Percentiles rank a stretch among this genome's conserved stretches.
These are phyloP conservation scores for Neurospora sp. DNA, from an alignment of 495 filamentous ascomycete species.

Conservation along the genomic window DNA sequence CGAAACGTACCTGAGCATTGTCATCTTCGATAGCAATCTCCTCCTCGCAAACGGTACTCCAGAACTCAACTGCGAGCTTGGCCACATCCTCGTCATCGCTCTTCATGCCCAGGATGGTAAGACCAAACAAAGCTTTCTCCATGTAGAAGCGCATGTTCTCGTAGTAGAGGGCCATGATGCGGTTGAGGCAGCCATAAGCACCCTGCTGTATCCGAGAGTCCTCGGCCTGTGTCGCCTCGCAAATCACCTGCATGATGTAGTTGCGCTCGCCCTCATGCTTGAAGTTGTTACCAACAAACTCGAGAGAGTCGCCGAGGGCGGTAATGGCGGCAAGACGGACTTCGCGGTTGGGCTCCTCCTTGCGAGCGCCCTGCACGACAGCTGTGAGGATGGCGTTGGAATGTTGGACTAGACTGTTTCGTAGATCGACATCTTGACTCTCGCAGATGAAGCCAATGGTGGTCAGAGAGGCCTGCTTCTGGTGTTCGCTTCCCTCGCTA, in stretches of 20 bases:
- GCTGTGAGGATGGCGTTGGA: slow-evolving; percentile 97
- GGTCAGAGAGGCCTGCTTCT: slow-evolving; percentile 89
- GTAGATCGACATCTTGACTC: slow-evolving; percentile 77
- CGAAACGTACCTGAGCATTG: slow-evolving; percentile 64
- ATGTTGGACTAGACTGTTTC: slow-evolving; percentile 69
- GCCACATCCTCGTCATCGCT: slow-evolving; percentile 94
- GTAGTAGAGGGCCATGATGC: slow-evolving; percentile 97
- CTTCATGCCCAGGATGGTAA: slow-evolving; percentile 99
- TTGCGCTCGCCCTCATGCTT: slow-evolving; percentile 98
- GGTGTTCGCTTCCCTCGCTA: slow-evolving; percentile 67
- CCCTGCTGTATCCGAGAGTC: slow-evolving; percentile 88
- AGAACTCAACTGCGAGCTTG: slow-evolving; percentile 97
- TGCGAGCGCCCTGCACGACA: slow-evolving; percentile 92
- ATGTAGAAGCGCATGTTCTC: slow-evolving; percentile 99
- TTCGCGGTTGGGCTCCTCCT: slow-evolving; percentile 84
- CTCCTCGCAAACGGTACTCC: slow-evolving; percentile 99
- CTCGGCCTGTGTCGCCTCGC: slow-evolving; percentile 88
- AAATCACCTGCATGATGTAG: slow-evolving; percentile 99
- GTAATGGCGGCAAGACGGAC: slow-evolving; percentile 87
- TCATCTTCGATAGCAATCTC: slow-evolving; percentile 96
- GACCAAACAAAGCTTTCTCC: slow-evolving; percentile 97
- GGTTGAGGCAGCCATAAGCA: slow-evolving; percentile 92
- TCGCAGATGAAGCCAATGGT: slow-evolving; percentile 98
- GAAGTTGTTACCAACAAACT: slow-evolving; percentile 96
- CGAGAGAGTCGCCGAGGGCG: slow-evolving; percentile 91